Percentiles rank a stretch among this genome's conserved stretches.
These are phyloP conservation scores for Tylopilus felleus DNA, from an alignment of 768 basidiomycete species.

Conservation along the genomic window DNA sequence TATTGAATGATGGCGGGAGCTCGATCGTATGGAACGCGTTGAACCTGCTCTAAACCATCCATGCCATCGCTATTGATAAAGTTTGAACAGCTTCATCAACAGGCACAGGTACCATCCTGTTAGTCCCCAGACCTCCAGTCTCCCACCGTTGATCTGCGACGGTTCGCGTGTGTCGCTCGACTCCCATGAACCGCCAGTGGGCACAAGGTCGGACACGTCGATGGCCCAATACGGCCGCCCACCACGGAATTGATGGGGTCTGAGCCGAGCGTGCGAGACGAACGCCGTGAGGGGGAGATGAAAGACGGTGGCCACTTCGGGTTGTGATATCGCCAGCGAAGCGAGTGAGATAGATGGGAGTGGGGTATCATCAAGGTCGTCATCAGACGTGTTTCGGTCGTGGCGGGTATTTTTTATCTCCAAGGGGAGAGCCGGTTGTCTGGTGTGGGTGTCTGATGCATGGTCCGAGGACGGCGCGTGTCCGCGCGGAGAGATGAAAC, in stretches of 20 bases:
- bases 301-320: constrained; percentile 68
- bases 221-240: constrained; percentile 58
- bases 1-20: background rate
- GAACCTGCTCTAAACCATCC: background rate
- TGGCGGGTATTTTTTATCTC: background rate
- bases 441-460: constrained; percentile 2
- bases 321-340: constrained; percentile 48
- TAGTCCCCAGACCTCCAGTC: constrained; percentile 76
- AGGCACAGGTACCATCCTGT: constrained; percentile 78
- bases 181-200: constrained; percentile 28
- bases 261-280: constrained; percentile 45
- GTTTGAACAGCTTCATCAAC: constrained; percentile 53
- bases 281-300: constrained; percentile 63
- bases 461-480: background rate
- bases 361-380: constrained; percentile 36
- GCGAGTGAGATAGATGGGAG: constrained; percentile 59
- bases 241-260: constrained; percentile 52
- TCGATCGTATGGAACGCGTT: background rate
- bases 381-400: background rate
- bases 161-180: constrained; percentile 32
- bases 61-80: constrained; percentile 36
- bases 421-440: background rate
- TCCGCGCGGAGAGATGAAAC: constrained; percentile 36
- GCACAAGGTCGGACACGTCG: constrained; percentile 58
- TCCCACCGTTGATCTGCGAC: constrained; percentile 43